These are phyloP conservation scores for Aspergillus asperescens DNA, from an alignment of 495 filamentous ascomycete species.

Conservation along the genomic window DNA sequence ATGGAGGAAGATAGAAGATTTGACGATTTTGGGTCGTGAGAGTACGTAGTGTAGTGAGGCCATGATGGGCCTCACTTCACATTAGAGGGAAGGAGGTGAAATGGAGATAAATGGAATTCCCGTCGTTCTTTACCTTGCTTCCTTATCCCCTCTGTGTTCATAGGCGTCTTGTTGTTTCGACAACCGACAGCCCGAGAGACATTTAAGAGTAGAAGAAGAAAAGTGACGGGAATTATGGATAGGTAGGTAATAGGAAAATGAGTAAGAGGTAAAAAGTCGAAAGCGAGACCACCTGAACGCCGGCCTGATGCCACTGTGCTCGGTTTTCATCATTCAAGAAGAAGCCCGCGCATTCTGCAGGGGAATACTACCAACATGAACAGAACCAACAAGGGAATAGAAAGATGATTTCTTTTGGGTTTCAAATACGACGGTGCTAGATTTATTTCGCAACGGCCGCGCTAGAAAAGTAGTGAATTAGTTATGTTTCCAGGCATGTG, in stretches of 20 bases:
- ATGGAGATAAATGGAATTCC: too few relatives aligned
- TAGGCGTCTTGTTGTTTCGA: not conserved
- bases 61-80: too few relatives aligned
- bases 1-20: constrained; percentile 6
- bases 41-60: not conserved
- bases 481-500: not conserved
- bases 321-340: constrained; percentile 27
- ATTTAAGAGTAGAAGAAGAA: constrained; percentile 3
- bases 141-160: not conserved
- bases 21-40: constrained; percentile 6
- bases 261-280: constrained; percentile 25
- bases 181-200: not conserved
- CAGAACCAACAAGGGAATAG: constrained; percentile 32
- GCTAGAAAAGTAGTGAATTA: constrained; percentile 18
- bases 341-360: constrained; percentile 35
- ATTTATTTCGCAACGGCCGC: constrained; percentile 48
- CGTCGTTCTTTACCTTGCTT: not conserved
- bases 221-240: constrained; percentile 26
- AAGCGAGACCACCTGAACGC: constrained; percentile 44
- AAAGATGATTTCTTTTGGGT: constrained; percentile 31
- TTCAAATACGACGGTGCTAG: constrained; percentile 20
- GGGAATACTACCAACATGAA: constrained; percentile 40
- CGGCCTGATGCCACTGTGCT: constrained; percentile 48
- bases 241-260: constrained; percentile 29
- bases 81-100: constrained; percentile 4